Evolutionary conservation across 768 basidiomycete genomes (phyloP), one percentile per base, ranked within the genome.

Genomic region (Terana coerulea): DNA sequence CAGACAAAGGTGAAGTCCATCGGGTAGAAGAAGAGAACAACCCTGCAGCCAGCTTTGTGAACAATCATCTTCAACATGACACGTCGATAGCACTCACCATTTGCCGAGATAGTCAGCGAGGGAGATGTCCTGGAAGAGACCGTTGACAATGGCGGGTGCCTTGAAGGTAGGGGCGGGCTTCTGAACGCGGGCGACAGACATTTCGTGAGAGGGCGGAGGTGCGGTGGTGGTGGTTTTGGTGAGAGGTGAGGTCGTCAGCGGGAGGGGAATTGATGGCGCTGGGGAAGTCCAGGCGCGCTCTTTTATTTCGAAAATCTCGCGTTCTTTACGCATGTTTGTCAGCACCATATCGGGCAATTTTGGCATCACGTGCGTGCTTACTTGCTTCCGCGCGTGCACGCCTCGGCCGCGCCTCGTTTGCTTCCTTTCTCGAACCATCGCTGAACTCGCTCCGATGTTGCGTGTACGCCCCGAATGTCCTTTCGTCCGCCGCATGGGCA

Each of bases 11-110:
- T 91, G 69, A 90, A 91, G 63, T 89, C 88, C 75, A 95, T 81
- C 5, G 94, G 94, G 72, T 97, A 97, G 75, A 95, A 95, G 69
- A 95, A 79, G 15, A 97, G 81, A 30, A 94, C 78, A n/a, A 95
- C 84, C 92, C 93, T 94, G 52, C 15, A 42, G 41, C 11, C n/a
- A n/a, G 17, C 24, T 11, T 25, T 49, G 31, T 47, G 42, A 46
- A 40, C 51, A 15, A 51, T n/a, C 29, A 37, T 21, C 57, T 17
- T 37, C 6, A 40, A 39, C 2, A 40, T 40, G 47, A 45, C 11
- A 35, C 17, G 47, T 33, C 37, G 35, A 29, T 51, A 47, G 22
- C 28, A 62, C 75, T 17, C 57, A 91, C 91, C 91, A 95, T 85
- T 91, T 79, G 29, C 92, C 91, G 26, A 79, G 70, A 69, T 75